Evolutionary conservation across 2,329 filamentous ascomycete species (phyloP), one percentile per base, ranked within the genome.

Genomic region (Hypocrella siamensis): DNA sequence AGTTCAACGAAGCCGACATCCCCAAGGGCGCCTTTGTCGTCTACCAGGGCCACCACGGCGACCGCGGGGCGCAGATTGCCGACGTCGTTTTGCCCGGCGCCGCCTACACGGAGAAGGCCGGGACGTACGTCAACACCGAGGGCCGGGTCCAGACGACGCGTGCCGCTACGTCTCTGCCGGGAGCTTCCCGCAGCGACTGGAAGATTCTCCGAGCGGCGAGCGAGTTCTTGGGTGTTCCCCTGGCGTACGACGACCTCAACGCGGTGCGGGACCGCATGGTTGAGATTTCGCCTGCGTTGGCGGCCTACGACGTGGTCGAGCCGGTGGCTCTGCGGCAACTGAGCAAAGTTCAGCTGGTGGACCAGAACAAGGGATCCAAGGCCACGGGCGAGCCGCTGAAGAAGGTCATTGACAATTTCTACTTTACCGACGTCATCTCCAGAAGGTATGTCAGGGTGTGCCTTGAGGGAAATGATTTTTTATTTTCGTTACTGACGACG

Each of bases 31-130:
- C 90, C 10, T 98, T 96, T 52, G 78, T 98, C 39, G 73, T 98
- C 47, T 98, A 98, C 66, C 90, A 98, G 60, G 90, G 90, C 42
- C 90, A 98, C 58, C 90, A 98, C 57, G 90, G 90, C 58, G 90
- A 98, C 61, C 73, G 73, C 32, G 90, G 88, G 41, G 90, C 90
- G 34, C 79, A 92, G 58, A 73, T 94, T 38, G 90, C 90, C 30
- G 88, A 98, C 48, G 74, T 98, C 35, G 72, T 98, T 43, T 80
- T 98, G 15, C 90, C 90, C 18, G 88, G 85, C 43, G 85, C 85
- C 31, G 85, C 90, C 10, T 98, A 94, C 63, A 96, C 88, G 17
- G 90, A 98, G 65, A 98, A 96, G 67, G 75, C 79, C 17, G 86
- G 76, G 37, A 98, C 90, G 28, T 98, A 93, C 51, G 74, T 98